Conservation (phyloP, 2,329 filamentous ascomycete species). For the Ophiobolus disseminans region DNA sequence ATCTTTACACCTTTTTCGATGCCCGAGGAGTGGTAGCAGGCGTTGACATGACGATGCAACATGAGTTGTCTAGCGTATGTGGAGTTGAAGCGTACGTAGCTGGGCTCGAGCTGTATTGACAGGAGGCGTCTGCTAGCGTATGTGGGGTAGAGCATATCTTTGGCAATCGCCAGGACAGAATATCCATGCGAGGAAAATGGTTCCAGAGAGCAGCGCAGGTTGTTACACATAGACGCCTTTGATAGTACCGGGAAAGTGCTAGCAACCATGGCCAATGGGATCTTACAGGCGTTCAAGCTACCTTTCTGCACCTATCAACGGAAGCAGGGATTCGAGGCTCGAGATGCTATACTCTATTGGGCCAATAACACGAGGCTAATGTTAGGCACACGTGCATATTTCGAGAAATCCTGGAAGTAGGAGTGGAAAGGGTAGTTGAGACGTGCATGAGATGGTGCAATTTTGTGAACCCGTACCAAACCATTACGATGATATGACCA, state of each 20-base stretch:
- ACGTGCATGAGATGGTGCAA: too few species aligned
- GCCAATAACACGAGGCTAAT: too few species aligned
- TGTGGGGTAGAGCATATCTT: constrained; percentile 33
- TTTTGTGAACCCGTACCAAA: too few species aligned
- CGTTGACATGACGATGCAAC: constrained; percentile 14
- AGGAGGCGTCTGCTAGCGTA: constrained; percentile 31
- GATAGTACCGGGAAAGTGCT: not conserved
- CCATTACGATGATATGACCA: too few species aligned
- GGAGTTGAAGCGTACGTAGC: constrained; percentile 30
- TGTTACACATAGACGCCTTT: not conserved
- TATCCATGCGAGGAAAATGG: constrained; percentile 28
- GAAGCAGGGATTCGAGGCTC: too few species aligned
- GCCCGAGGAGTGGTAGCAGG: constrained; percentile 2
- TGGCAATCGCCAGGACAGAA: constrained; percentile 15
- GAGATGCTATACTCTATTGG: too few species aligned
- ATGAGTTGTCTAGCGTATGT: constrained; percentile 41
- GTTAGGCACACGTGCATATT: too few species aligned
- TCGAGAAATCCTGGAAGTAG: too few species aligned
- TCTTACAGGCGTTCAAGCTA: too few species aligned
- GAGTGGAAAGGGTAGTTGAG: too few species aligned
- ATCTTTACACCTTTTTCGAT: constrained; percentile 17
- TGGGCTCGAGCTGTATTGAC: constrained; percentile 19
- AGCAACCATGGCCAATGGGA: too few species aligned
- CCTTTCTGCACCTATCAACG: too few species aligned
- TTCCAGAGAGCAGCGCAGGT: constrained; percentile 15